These are phyloP conservation scores for Cryptococcus hybrid DNA, from an alignment of 1,284 basidiomycete species.

Conservation along the genomic window DNA sequence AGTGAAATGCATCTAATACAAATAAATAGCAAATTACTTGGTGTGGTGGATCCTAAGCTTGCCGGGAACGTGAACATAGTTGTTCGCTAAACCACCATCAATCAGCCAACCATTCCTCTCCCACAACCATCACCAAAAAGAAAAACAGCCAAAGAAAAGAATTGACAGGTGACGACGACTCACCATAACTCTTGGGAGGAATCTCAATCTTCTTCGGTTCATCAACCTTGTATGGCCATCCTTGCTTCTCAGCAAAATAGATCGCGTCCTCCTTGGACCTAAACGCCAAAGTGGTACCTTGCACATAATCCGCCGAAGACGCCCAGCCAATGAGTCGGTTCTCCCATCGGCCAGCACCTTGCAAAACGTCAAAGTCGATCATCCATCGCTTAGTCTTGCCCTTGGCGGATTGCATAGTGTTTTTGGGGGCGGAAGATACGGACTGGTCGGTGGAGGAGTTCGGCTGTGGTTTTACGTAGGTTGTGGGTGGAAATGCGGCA, in stretches of 20 bases:
- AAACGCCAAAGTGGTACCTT: slow-evolving; percentile 86
- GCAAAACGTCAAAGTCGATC: slow-evolving; percentile 90
- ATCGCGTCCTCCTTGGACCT: slow-evolving; percentile 87
- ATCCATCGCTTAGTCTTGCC: slow-evolving; percentile 87
- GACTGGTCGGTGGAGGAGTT: slow-evolving; percentile 82
- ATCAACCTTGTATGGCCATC: slow-evolving; percentile 61
- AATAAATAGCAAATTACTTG: slow-evolving; percentile 61
- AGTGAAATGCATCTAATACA: slow-evolving; percentile 3
- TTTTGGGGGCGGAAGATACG: slow-evolving; percentile 93
- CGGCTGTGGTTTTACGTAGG: slow-evolving; percentile 55
- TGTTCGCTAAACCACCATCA: slow-evolving; percentile 57
- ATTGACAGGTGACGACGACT: slow-evolving; percentile 12
- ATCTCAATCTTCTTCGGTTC: slow-evolving; percentile 66
- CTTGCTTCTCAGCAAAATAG: slow-evolving; percentile 63
- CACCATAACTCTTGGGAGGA: slow-evolving; percentile 84
- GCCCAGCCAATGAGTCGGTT: slow-evolving; percentile 99
- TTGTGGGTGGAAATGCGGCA: neutral
- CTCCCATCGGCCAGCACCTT: slow-evolving; percentile 91
- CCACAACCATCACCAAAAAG: no score
- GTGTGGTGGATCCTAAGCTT: slow-evolving; percentile 86
- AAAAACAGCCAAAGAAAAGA: no score
- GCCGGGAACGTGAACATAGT: slow-evolving; percentile 79
- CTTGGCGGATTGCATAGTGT: slow-evolving; percentile 91
- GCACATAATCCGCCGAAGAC: slow-evolving; percentile 94
- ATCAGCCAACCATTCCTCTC: neutral